Evolutionary conservation across 495 filamentous ascomycete genomes (phyloP), one percentile per base, ranked within the genome.

Genomic region (Podospora pseudoanserina): DNA sequence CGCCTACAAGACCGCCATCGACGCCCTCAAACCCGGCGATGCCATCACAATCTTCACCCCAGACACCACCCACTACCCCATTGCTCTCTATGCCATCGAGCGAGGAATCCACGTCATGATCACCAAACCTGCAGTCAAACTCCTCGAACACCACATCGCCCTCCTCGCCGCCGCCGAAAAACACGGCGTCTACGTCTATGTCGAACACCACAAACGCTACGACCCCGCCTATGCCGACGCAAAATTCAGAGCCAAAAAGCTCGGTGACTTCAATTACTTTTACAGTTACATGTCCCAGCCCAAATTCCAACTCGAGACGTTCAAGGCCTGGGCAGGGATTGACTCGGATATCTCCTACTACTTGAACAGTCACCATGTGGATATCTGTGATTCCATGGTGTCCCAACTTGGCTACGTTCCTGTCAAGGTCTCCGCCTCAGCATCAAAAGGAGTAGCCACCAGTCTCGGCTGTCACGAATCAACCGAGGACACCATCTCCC

Each of bases 1-100:
- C 54, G 87, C 94, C 30, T 97, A 97, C 85, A 97, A 96, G 77
- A 75, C 86, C 6, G 94, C 94, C 65, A 97, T 97, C 74, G 91
- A 97, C 76, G 88, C 89, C 26, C 84, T 97, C 53, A 86, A 87
- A 56, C 86, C 88, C 6, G 94, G 93, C 64, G 92, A 92, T 68
- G 94, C 92, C 63, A 94, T 97, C 79, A 97, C 94, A 11, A 96
- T 97, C 78, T 97, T 97, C 86, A 97, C 94, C 2, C 94, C 94
- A 0, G 94, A 97, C 76, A 90, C 92, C 1, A 97, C 93, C 2
- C 94, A 97, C 77, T 97, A 89, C 78, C 91, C 92, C n/a, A 97
- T 97, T 72, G 94, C 94, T 3, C 82, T 97, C 18, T 97, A 97
- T 73, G 94, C 94, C 54, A 93, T 97, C 76, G 86, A 93, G 75